Conservation (phyloP, 1,284 basidiomycete genomes). For the Rhodotorula sp. region DNA sequence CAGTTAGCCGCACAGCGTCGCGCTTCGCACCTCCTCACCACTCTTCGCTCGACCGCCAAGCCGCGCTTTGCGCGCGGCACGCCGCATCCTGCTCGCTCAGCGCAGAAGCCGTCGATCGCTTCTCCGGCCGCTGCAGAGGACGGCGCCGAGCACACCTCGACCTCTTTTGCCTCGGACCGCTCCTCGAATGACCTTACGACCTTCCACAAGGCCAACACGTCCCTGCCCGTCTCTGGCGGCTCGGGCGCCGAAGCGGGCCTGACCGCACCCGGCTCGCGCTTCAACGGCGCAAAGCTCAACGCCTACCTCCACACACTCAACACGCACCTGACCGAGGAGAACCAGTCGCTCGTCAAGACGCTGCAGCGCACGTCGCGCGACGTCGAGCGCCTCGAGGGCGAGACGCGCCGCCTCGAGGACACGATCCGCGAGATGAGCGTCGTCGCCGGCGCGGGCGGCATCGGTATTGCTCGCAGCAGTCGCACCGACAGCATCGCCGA, state of each 20-base stretch:
- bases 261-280: conserved; percentile 62
- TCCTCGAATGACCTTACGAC: conserved; percentile 81
- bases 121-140: neutral
- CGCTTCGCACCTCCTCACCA: conserved; percentile 42
- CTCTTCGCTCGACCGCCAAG: conserved; percentile 43
- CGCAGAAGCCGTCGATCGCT: conserved; percentile 3
- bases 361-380: conserved; percentile 59
- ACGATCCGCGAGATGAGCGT: conserved; percentile 36
- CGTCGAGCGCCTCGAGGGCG: conserved; percentile 43
- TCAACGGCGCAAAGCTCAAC: conserved; percentile 78
- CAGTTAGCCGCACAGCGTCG: conserved; percentile 39
- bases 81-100: conserved; percentile 32
- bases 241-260: conserved; percentile 51
- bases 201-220: conserved; percentile 69
- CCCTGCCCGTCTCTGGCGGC: conserved; percentile 55
- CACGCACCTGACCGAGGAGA: conserved; percentile 74
- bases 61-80: conserved; percentile 24
- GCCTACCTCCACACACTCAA: conserved; percentile 78
- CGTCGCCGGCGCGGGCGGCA: neutral
- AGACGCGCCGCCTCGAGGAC: conserved; percentile 20
- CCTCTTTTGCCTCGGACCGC: conserved; percentile 70
- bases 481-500: conserved; percentile 32
- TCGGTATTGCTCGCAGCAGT: conserved; percentile 48
- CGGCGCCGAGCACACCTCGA: conserved; percentile 16
- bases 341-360: conserved; percentile 65